Base-by-base conservation (phyloP, 805 yeast species). In the Dipodascopsis tothii region DNA sequence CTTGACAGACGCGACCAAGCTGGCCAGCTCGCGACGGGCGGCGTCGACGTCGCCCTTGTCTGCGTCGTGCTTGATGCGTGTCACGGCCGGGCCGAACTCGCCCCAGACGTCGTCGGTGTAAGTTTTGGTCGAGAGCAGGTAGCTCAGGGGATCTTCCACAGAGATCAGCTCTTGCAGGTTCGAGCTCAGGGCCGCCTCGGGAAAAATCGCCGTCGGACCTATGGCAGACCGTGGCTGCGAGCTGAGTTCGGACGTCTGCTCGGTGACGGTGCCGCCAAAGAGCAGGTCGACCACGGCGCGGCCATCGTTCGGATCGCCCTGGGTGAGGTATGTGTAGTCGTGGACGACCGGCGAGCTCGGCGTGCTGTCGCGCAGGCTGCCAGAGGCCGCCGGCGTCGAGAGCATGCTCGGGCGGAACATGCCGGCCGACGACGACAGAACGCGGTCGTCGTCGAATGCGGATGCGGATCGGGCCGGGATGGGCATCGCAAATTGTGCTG, bases 51-150 rank as follows among this genome's bases (percentile, higher is more conserved):
- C 30, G 30, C 30, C 30, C 9, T 14, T 25, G 11, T 25, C 30
- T 14, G 30, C 30, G 9, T 25, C 11, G 11, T 9, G 30, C 9
- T 14, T 9, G 9, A 14, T 14, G 11, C 11, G 11, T 25, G 30
- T 14, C 9, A 25, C 14, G 14, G 9, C 30, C 11, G 11, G 11
- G 30, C 14, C 9, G 30, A 9, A 25, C 14, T 41, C 45, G 23
- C 49, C 54, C 55, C 55, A 51, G 5, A 51, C 55, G 22, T 51
- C 55, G 20, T 33, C 41, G 6, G 52, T 47, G 43, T 51, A 51
- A 16, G 37, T 36, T 19, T 23, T 21, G 1, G 52, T 40, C 4
- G 42, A 16, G 5, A 49, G 46, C 7, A 51, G 36, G 22, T 51
- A 51, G 19, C 33, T 51, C 14, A 50, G 50, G 3, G 54, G 54